These are phyloP conservation scores for Penicillium sp. DNA, from an alignment of 2,329 filamentous ascomycete genomes.

Conservation along the genomic window DNA sequence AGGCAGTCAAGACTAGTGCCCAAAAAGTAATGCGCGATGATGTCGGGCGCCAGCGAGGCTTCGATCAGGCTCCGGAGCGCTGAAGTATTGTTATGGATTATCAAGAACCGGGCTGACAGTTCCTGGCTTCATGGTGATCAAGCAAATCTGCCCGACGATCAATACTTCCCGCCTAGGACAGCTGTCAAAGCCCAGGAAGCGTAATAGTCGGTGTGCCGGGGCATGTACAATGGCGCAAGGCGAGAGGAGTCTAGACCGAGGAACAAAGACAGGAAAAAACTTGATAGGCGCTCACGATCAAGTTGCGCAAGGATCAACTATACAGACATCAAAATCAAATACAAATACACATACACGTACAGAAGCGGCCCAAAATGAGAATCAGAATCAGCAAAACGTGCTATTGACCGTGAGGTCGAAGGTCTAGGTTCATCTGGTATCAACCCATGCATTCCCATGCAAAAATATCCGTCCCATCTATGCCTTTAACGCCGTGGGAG, in stretches of 20 bases:
- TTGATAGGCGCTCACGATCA: constrained; percentile 9
- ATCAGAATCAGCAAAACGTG: constrained; percentile 18
- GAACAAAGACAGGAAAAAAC: not conserved
- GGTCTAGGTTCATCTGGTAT: constrained; percentile 41
- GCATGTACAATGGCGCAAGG: not conserved
- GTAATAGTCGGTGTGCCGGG: constrained; percentile 7
- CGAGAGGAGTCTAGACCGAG: constrained; percentile 8
- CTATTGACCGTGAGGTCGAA: constrained; percentile 39
- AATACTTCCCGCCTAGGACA: constrained; percentile 9
- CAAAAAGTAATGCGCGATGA: constrained; percentile 21
- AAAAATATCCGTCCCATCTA: constrained; percentile 37
- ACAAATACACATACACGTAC: constrained; percentile 15
- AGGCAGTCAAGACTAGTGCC: constrained; percentile 15
- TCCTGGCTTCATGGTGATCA: constrained; percentile 20
- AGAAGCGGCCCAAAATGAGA: constrained; percentile 15
- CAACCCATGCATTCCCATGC: constrained; percentile 37
- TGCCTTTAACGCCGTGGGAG: constrained; percentile 35
- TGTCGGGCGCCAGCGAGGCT: constrained; percentile 13
- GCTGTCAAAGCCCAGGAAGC: constrained; percentile 9
- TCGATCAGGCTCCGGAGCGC: constrained; percentile 10
- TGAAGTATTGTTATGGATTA: constrained; percentile 12
- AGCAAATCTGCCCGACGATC: constrained; percentile 28
- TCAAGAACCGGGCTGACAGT: constrained; percentile 18
- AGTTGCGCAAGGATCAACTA: constrained; percentile 6
- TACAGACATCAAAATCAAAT: constrained; percentile 21